Base-by-base conservation (phyloP, 352 stramenopile genomes). In the Peronospora tabacina region DNA sequence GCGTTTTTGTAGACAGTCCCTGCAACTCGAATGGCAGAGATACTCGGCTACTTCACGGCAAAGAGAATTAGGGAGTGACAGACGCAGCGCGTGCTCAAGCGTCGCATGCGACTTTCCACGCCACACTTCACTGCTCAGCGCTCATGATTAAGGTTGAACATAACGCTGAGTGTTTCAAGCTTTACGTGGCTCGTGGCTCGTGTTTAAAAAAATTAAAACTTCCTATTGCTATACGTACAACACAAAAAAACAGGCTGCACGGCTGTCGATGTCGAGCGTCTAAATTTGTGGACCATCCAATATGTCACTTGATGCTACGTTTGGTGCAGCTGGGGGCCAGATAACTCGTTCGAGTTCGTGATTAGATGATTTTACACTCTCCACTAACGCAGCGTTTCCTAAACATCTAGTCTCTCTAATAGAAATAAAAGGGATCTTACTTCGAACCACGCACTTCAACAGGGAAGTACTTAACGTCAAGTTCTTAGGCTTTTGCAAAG, bases 91-190 rank as follows among this genome's bases (percentile, higher is more conserved):
- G 36, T 24, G 54, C 38, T 17, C 53, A 66, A 66, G 58, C 58
- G 58, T 58, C 58, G 58, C 45, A 10, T 55, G 46, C 42, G 59
- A 20, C 59, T 68, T 64, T 68, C 59, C 40, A 42, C 49, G 16
- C 28, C 29, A 46, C 34, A 38, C 47, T 29, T 11, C 22, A 7
- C 22, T 26, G 22, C 22, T 26, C 22, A 26, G 28, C 5, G 12
- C 30, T 32, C 7, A 32, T 32, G 28, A 32, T 32, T 32, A 20
- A 36, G 44, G 16, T 30, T 30, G 11, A 26, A 48, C 49, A 47
- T 59, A 66, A 58, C 46, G 45, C 40, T 46, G 34, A 40, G 38
- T 61, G 44, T 60, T 55, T 49, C 51, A 50, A 22, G 42, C 32
- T 44, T 48, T 15, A 56, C 15, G 36, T 42, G 22, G 26, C 30